Percentiles rank a stretch among this genome's conserved stretches.
Conservation (phyloP, 2,329 filamentous ascomycete species). For the Trichoderma afroharzianum region DNA sequence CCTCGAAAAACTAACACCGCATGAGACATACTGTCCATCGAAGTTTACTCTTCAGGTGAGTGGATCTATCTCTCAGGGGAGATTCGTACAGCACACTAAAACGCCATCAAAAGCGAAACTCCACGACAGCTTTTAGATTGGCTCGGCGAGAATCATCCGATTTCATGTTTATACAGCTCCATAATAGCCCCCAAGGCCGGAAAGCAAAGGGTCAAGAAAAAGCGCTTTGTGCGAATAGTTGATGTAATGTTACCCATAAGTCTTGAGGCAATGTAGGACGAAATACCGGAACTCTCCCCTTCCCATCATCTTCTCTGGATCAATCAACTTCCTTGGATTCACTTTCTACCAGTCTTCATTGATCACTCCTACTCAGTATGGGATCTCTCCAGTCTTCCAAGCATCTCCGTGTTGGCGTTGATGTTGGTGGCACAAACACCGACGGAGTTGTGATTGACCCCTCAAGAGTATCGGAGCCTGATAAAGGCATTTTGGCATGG, state of each 20-base stretch:
- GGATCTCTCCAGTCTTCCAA: background rate
- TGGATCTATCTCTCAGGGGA: background rate
- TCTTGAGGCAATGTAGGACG: background rate
- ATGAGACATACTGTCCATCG: background rate
- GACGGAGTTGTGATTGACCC: background rate
- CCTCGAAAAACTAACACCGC: background rate
- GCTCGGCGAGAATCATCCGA: accelerated
- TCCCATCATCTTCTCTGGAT: background rate
- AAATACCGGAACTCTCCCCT: background rate
- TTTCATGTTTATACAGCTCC: background rate
- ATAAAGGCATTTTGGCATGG: background rate
- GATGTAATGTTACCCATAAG: background rate
- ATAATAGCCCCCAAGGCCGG: background rate
- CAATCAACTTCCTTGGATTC: background rate
- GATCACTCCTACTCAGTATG: background rate
- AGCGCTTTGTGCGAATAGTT: background rate
- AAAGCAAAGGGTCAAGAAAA: background rate
- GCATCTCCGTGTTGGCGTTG: background rate
- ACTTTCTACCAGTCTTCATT: background rate
- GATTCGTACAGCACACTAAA: background rate
- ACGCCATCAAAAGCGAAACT: background rate
- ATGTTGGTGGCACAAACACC: background rate
- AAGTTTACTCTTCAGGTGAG: background rate
- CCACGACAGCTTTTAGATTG: background rate
- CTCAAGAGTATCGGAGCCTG: background rate